Percentiles rank a stretch among this genome's conserved stretches.
Evolutionary conservation across 2,329 filamentous ascomycete species (phyloP).

Genomic region (Paracorniculantispora psalliotae): DNA sequence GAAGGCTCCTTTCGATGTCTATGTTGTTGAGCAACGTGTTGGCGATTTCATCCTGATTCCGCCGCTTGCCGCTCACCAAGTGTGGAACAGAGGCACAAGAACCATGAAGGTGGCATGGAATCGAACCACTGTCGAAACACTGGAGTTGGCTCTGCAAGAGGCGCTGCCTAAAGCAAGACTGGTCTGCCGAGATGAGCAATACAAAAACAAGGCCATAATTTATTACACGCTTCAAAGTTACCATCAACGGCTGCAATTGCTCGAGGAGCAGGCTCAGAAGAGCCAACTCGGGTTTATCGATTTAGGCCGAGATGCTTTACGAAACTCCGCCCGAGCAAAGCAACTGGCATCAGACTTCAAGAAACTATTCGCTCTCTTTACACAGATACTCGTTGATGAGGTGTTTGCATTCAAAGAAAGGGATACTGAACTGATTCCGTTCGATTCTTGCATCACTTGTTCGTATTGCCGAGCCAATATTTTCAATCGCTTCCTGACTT

Average conservation of each 20-base stretch:
- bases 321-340: conserved; percentile 45
- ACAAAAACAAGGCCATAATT: conserved; percentile 96
- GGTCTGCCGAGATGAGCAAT: conserved; percentile 95
- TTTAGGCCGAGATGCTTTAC: conserved; percentile 41
- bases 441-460: conserved; percentile 89
- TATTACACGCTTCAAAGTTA: conserved; percentile 86
- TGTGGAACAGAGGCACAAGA: conserved; percentile 93
- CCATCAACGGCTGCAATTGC: conserved; percentile 50
- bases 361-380: conserved; percentile 71
- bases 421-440: conserved; percentile 69
- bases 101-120: conserved; percentile 99
- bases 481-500: conserved; percentile 94
- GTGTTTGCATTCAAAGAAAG: conserved; percentile 72
- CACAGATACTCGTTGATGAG: conserved; percentile 75
- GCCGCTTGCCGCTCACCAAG: conserved; percentile 89
- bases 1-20: conserved; percentile 86
- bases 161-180: conserved; percentile 83
- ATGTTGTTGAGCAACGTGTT: conserved; percentile 82
- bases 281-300: conserved; percentile 43
- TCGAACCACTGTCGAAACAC: conserved; percentile 83
- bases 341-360: conserved; percentile 81
- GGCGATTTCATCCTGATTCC: conserved; percentile 94
- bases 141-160: conserved; percentile 80
- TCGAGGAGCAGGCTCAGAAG: conserved; percentile 45
- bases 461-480: conserved; percentile 95